Conservation (phyloP, 1,284 basidiomycete genomes). For the Afroboletus lepidellus region DNA sequence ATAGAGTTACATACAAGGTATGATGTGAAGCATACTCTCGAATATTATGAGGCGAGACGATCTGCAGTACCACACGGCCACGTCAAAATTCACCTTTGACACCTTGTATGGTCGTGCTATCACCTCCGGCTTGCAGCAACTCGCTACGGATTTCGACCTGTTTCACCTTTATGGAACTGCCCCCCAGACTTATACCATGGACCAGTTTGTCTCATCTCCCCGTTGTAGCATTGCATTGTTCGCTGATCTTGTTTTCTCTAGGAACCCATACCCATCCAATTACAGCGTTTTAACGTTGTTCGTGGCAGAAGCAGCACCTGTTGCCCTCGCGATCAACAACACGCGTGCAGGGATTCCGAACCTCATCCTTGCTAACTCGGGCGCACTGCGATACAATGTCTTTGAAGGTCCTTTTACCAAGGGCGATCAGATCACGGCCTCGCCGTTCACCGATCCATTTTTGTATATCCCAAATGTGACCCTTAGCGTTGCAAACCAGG, state of each 20-base stretch:
- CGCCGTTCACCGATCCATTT: slow-evolving; percentile 63
- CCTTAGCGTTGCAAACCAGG: slow-evolving; percentile 47
- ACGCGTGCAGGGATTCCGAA: slow-evolving; percentile 57
- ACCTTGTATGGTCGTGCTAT: slow-evolving; percentile 52
- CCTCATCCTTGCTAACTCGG: slow-evolving; percentile 72
- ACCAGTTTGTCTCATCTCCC: slow-evolving; percentile 41
- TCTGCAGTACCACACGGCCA: slow-evolving; percentile 56
- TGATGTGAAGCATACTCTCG: neutral
- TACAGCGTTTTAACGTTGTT: slow-evolving; percentile 63
- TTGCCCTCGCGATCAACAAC: slow-evolving; percentile 61
- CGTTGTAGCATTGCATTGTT: neutral
- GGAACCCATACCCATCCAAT: slow-evolving; percentile 65
- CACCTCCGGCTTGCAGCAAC: slow-evolving; percentile 51
- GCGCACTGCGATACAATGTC: slow-evolving; percentile 74
- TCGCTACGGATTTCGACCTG: slow-evolving; percentile 57
- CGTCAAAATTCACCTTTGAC: slow-evolving; percentile 50
- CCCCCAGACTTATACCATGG: slow-evolving; percentile 71
- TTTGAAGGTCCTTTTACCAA: slow-evolving; percentile 69
- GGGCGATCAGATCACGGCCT: slow-evolving; percentile 76
- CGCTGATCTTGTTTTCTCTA: slow-evolving; percentile 20
- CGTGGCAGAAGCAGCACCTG: slow-evolving; percentile 55
- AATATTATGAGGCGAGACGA: neutral
- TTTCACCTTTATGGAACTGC: slow-evolving; percentile 60
- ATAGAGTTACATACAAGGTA: slow-evolving; percentile 70
- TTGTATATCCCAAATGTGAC: slow-evolving; percentile 55